These are phyloP conservation scores for Drechslerella stenobrocha DNA, from an alignment of 2,329 filamentous ascomycete genomes.

Conservation along the genomic window DNA sequence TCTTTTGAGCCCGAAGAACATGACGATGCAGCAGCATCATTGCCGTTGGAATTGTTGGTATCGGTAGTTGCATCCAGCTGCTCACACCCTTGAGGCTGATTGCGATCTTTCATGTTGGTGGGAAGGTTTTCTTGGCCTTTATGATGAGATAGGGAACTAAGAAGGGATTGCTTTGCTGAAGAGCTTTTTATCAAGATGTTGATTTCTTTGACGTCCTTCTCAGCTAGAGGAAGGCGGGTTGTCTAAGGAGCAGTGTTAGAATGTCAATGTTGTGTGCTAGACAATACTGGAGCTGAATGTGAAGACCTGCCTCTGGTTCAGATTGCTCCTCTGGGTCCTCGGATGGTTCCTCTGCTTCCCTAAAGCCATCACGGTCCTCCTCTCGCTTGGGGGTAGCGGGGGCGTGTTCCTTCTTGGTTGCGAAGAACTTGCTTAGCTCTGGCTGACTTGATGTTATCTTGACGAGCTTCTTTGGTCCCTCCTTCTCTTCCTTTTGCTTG, in stretches of 20 bases:
- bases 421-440: slow-evolving; percentile 41
- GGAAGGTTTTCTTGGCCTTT: neutral
- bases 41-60: too few relatives aligned
- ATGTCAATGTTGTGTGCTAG: too few relatives aligned
- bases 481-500: slow-evolving; percentile 46
- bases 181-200: neutral
- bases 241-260: neutral
- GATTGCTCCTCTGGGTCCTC: neutral
- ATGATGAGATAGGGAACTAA: neutral
- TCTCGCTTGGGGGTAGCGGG: slow-evolving; percentile 14
- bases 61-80: too few relatives aligned
- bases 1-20: too few relatives aligned
- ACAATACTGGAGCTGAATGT: too few relatives aligned
- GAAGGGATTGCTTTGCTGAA: neutral
- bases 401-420: slow-evolving; percentile 23
- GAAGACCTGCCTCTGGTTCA: slow-evolving; percentile 1
- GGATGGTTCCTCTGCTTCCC: neutral
- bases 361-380: neutral
- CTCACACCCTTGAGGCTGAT: slow-evolving; percentile 1
- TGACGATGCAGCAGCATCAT: too few relatives aligned
- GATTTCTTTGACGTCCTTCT: slow-evolving; percentile 2
- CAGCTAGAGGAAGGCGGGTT: neutral
- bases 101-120: neutral
- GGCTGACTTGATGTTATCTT: slow-evolving; percentile 45
- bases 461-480: slow-evolving; percentile 33